A percentile compares a stretch with the other conserved stretches of the same genome.
These are phyloP conservation scores for Penicillium aurantiogriseum DNA, from an alignment of 2,329 filamentous ascomycete species.

Conservation along the genomic window DNA sequence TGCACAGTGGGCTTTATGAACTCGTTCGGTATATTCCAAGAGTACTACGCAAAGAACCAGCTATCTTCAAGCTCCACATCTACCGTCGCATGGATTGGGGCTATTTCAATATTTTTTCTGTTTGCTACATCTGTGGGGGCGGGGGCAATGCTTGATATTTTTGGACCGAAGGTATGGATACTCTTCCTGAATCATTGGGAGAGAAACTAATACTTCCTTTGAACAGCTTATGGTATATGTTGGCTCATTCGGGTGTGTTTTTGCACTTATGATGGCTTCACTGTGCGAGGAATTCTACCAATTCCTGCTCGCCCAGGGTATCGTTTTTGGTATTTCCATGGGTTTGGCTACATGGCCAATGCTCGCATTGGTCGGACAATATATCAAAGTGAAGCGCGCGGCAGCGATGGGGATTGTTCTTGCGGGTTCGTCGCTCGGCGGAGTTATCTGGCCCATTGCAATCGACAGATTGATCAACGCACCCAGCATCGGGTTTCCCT, in stretches of 20 bases:
- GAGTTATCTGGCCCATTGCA: conserved; percentile 38
- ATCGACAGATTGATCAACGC: conserved; percentile 32
- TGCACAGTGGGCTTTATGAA: conserved; percentile 42
- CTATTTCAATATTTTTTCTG: conserved; percentile 33
- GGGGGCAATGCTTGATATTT: conserved; percentile 33
- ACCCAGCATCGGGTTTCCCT: conserved; percentile 30
- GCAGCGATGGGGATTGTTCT: conserved; percentile 35
- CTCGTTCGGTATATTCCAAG: conserved; percentile 39
- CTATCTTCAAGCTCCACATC: conserved; percentile 28
- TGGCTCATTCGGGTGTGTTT: conserved; percentile 29
- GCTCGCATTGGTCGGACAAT: conserved; percentile 31
- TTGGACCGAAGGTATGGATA: conserved; percentile 29
- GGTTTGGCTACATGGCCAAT: conserved; percentile 31
- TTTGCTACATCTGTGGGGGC: conserved; percentile 30
- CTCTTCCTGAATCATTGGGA: no score
- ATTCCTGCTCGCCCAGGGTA: conserved; percentile 41
- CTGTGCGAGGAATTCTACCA: conserved; percentile 39
- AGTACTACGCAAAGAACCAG: conserved; percentile 31
- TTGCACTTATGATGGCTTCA: conserved; percentile 40
- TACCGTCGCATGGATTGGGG: conserved; percentile 37
- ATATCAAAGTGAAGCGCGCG: conserved; percentile 31
- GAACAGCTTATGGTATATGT: conserved; percentile 28
- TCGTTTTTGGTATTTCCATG: conserved; percentile 34
- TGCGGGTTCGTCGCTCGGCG: conserved; percentile 36
- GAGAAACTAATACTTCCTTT: no score